Evolutionary conservation across 257 asterid species (phyloP), one percentile per base, ranked within the genome.

Genomic region (Lycium ferocissimum): DNA sequence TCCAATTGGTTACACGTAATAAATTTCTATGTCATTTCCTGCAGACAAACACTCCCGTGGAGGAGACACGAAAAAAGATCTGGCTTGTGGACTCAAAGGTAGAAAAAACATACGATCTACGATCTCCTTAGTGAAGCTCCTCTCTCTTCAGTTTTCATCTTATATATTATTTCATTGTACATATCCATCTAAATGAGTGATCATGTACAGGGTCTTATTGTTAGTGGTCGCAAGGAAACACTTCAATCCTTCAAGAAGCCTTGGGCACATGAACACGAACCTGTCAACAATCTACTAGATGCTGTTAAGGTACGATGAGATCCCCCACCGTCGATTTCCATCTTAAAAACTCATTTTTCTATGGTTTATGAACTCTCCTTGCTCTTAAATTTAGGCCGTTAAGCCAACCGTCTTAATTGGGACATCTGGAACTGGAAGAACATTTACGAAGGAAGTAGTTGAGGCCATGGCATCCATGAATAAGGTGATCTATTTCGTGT

Each of bases 41-140:
- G 83, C 89, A 96, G 99, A 84, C 94, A 56, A 90, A 90, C 7
- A 81, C 49, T 66, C 91, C 98, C 59, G 13, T 91, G 53, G 98
- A 93, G 57, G 96, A 95, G 84, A 84, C 95, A 0, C 95, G 99
- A 18, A 92, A 93, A 88, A 97, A 89, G 91, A 91, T 97, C 87
- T 95, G 98, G 98, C 93, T 97, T 59, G 98, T 93, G 13, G 99
- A 97, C 92, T 95, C 98, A 3, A 97, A 97, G 99, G 99, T 96
- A 88, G 84, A 58, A 58, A 71, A 71, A 9, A 76, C 8, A 17
- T 13, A 9, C 2, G 38, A 58, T 82, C 17, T 83, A 15, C 0
- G 2, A 56, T 71, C 70, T 57, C 9, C 43, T 26, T 12, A 33
- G n/a, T 49, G 56, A 12, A 70, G 59, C 67, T 9, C 7, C 47